phyloP scores from a whole-genome alignment of 1,284 basidiomycete genomes.

The Earliella scabrosa region DNA sequence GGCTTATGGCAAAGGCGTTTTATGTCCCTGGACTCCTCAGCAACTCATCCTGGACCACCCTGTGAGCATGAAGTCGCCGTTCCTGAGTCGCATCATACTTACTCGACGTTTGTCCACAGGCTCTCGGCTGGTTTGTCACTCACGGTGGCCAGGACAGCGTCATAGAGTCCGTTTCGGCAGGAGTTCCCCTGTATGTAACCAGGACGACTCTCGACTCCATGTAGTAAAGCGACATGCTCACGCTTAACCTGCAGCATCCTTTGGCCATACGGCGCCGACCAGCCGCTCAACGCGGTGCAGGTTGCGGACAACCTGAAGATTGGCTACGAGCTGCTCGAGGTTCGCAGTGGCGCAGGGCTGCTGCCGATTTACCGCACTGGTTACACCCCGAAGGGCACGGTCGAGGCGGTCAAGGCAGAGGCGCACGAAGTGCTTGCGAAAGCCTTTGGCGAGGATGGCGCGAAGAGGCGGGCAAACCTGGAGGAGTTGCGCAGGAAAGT shows the following conservation, averaged over 20 bases:
- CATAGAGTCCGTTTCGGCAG: conserved; percentile 20
- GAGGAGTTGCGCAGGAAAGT: conserved; percentile 10
- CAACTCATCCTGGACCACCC: conserved; percentile 27
- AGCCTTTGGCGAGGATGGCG: conserved; percentile 25
- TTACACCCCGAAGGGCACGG: conserved; percentile 17
- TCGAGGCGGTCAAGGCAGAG: conserved; percentile 24
- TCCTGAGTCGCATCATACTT: too few species aligned
- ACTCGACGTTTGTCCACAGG: conserved; percentile 5
- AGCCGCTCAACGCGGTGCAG: conserved; percentile 29
- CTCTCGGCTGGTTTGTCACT: conserved; percentile 28
- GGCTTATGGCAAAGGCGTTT: conserved; percentile 14
- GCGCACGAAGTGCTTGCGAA: conserved; percentile 14
- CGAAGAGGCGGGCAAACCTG: conserved; percentile 21
- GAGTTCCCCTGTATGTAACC: conserved; percentile 23
- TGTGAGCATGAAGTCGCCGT: conserved; percentile 8
- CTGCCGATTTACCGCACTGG: conserved; percentile 24
- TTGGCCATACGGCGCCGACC: conserved; percentile 32
- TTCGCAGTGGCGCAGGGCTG: conserved; percentile 24
- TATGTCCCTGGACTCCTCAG: conserved; percentile 27
- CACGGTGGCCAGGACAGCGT: conserved; percentile 30
- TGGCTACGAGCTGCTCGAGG: conserved; percentile 32
- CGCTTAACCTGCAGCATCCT: conserved; percentile 7
- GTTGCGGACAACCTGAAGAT: conserved; percentile 23
- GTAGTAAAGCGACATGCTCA: not conserved
- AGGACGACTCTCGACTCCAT: not conserved